Evolutionary conservation across 176 grass and related monocot genomes (phyloP), one percentile per base, ranked within the genome.

Genomic region (Carex littledalei): DNA sequence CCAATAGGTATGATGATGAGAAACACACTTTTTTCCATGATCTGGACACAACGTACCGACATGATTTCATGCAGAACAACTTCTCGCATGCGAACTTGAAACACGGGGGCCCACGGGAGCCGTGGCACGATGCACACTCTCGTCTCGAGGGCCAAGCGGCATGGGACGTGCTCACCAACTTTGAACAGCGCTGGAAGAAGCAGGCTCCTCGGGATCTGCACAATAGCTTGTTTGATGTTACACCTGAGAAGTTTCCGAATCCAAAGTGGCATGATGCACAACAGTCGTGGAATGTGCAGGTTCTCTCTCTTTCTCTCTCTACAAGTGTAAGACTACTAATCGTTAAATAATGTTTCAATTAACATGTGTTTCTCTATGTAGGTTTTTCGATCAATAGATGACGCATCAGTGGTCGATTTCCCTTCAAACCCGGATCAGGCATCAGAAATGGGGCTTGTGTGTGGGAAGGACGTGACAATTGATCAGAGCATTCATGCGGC

Each of bases 121-220:
- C 95, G 0, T 95, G 92, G 95, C 95, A 98, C 63, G 95, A 98
- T 79, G 86, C 89, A 49, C 95, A 98, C 83, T 93, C 92, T 79
- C 77, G 87, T 39, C 60, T 98, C 32, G 86, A 98, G 61, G 95
- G 93, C 17, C 86, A 70, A 0, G 93, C 86, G 12, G 93, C 93
- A 82, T 93, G 93, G 93, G 95, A 98, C 54, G 93, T 98, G 68
- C 86, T 98, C 37, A 49, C 86, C 31, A 98, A 95, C 79, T 98
- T 98, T 68, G 85, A 95, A 84, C 91, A 93, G 64, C 81, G 95
- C 24, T 98, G 95, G 95, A 85, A 70, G 58, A 93, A 90, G 86
- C 95, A 98, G 70, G 81, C 95, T 12, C 92, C 95, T 35, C 10
- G 17, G 12, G 65, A 85, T 41, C 37, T 98, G 45, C 78, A 77